These are phyloP conservation scores for Alternaria burnsii DNA, from an alignment of 2,329 filamentous ascomycete species.

Conservation along the genomic window DNA sequence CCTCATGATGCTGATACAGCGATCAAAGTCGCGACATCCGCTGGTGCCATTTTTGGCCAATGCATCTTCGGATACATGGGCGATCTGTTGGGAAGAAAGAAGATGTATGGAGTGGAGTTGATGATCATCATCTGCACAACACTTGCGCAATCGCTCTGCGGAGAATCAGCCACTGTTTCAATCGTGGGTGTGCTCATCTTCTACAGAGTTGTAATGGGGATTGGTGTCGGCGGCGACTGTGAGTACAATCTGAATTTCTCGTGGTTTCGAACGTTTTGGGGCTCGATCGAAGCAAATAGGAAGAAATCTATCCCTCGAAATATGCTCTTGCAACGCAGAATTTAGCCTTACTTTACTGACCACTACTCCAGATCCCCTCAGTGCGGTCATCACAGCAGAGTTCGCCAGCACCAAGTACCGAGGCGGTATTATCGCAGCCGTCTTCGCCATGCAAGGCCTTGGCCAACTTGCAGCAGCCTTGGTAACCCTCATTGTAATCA, in stretches of 20 bases:
- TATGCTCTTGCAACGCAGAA: not conserved
- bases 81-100: conserved; percentile 79
- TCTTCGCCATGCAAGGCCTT: conserved; percentile 88
- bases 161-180: conserved; percentile 45
- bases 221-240: conserved; percentile 45
- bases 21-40: conserved; percentile 85
- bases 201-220: conserved; percentile 53
- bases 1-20: conserved; percentile 75
- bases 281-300: too few species aligned
- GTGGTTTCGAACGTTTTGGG: too few species aligned
- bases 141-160: conserved; percentile 50
- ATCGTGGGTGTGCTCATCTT: conserved; percentile 52
- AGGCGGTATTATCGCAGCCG: conserved; percentile 85
- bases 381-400: conserved; percentile 85
- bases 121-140: conserved; percentile 53
- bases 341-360: conserved; percentile 1
- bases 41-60: conserved; percentile 84
- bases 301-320: too few species aligned
- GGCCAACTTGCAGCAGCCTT: conserved; percentile 80
- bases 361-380: conserved; percentile 66
- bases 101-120: conserved; percentile 74
- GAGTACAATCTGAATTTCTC: conserved; percentile 1
- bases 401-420: conserved; percentile 87
- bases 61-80: conserved; percentile 74
- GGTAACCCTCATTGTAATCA: conserved; percentile 75